A percentile compares a stretch with the other conserved stretches of the same genome.
phyloP scores from a whole-genome alignment of 2,329 filamentous ascomycete species.

The Calonectria pseudoturangicola region DNA sequence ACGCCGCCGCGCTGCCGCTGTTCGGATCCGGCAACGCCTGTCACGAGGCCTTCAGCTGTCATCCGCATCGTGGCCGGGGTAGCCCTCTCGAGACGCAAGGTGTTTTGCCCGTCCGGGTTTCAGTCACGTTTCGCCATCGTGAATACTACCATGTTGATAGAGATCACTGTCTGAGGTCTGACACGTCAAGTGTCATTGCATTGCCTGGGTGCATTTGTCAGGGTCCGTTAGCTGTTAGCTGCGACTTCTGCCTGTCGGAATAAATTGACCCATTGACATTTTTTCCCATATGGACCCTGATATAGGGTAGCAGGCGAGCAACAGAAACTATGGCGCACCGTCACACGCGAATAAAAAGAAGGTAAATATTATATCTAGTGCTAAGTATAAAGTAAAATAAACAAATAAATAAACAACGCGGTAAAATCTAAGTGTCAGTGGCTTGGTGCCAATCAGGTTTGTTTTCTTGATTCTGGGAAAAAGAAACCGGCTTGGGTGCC shows the following conservation, averaged over 20 bases:
- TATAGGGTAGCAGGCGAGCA: neutral
- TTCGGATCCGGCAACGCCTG: conserved; percentile 28
- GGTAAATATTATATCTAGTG: neutral
- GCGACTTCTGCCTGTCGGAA: neutral
- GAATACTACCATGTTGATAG: neutral
- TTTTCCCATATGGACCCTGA: neutral
- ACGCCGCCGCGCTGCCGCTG: conserved; percentile 3
- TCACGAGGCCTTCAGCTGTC: conserved; percentile 14
- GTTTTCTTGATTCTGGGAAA: neutral
- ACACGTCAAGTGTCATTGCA: conserved; percentile 38
- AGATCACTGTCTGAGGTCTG: conserved; percentile 41
- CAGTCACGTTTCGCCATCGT: conserved; percentile 50
- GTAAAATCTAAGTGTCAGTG: no score
- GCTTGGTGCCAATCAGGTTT: no score
- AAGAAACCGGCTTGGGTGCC: neutral
- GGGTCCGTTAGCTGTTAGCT: conserved; percentile 23
- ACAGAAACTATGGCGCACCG: neutral
- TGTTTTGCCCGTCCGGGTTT: conserved; percentile 40
- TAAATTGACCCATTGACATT: neutral
- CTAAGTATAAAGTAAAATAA: neutral
- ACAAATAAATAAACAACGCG: neutral
- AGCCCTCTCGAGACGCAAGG: conserved; percentile 3
- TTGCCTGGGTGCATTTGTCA: neutral
- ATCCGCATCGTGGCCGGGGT: neutral
- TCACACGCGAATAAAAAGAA: neutral